Base-by-base conservation (phyloP, 129 eudicot species). In the Mikania micrantha region DNA sequence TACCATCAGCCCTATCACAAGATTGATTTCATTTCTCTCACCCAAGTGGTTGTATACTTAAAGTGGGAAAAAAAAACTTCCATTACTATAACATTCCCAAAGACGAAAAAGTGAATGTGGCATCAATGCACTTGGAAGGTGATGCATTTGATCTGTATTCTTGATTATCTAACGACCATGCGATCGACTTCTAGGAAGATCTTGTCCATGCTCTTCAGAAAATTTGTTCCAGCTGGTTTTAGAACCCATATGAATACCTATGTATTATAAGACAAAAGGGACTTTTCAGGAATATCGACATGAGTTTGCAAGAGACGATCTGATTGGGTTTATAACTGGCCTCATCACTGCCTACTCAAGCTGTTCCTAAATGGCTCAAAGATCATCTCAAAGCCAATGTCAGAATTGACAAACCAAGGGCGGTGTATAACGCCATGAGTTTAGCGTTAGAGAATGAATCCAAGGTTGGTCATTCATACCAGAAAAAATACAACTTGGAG, bases 91-190 rank as follows among this genome's bases (percentile, higher is more conserved):
- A 69, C 3, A 69, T 61, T 3, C 65, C 53, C 1, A 47, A 69
- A 2, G 64, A 34, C 12, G 35, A 58, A 8, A 71, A 71, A 15
- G 68, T 71, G 1, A 68, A 71, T 19, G 25, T 59, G 2, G 56
- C 76, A 1, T 31, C 76, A 3, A 71, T 71, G 76, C 64, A 71
- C 20, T 54, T 71, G 27, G 68, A 71, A 71, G 76, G 76, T 1
- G 76, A 70, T 15, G 66, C 75, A 0, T n/a, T 35, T 3, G 75
- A 57, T 9, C 25, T 70, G 5, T 70, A 19, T 36, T 57, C 75
- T 0, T 70, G 75, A 66, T 17, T 54, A 0, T 53, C 61, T 4
- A 20, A 0, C 1, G 67, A 71, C 6, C 68, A 20, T 0, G 13
- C 60, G 1, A 35, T 60, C 19, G 1, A 16, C 0, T 25, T 57